Base-by-base conservation (phyloP, 768 basidiomycete species). In the Pulveroboletus frians region DNA sequence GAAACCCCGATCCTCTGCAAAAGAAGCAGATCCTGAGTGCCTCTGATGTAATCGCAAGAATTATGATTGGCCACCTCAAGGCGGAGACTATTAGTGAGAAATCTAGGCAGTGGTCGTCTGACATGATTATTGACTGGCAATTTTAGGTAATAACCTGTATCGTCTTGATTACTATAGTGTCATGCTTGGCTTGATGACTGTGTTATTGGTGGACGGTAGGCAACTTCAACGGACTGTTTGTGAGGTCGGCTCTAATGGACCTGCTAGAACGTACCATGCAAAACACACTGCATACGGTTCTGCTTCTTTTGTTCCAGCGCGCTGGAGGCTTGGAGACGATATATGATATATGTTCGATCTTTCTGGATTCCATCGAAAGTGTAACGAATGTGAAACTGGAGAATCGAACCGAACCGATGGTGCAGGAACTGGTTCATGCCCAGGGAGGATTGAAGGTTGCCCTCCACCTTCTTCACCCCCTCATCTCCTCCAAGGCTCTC, bases 391-490 rank as follows among this genome's bases (percentile, higher is more conserved):
- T 79, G 17, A 72, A 67, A 15, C 70, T 74, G 21, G 84, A 83
- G 36, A 78, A 80, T 40, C 82, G 86, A 35, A 69, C 79, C 1
- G 76, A 82, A 27, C 46, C 58, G 3, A 76, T 79, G 51, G 76
- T 80, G 47, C 81, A 83, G 52, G 83, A 85, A 50, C 74, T 92
- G 37, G 72, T 81, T 4, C 84, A 89, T 59, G 88, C 88, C 2
- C 89, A 85, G 46, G 80, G 84, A 38, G 90, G 85, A 7, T 67
- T 94, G 43, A 92, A 92, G 67, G 82, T 92, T 37, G 83, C 84
- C 0, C 72, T 95, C 32, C 81, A 87, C 55, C 73, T 95, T 37
- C 70, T 97, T 36, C 76, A 80, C 50, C 80, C 86, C 10, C 72
- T 98, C 38, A 75, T 92, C 21, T 84, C 87, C 2, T 79, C 89